Conservation (phyloP, 2,329 filamentous ascomycete species). For the Dactylellina cionopaga region DNA sequence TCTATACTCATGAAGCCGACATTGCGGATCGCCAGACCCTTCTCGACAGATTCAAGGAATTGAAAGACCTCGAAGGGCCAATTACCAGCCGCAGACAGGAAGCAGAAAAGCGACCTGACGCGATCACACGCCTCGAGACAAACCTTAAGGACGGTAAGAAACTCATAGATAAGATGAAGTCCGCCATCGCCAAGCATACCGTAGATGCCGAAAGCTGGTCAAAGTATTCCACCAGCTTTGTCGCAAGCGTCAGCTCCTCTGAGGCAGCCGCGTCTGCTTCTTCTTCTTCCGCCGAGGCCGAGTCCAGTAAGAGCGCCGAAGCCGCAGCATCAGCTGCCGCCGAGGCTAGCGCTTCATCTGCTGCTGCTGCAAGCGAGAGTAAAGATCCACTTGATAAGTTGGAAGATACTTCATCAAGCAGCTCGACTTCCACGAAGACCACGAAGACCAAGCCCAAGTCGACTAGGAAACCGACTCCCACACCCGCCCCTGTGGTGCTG, state of each 20-base stretch:
- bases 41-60: conserved; percentile 77
- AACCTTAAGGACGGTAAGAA: conserved; percentile 76
- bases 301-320: neutral
- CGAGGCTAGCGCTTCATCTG: conserved; percentile 26
- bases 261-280: conserved; percentile 39
- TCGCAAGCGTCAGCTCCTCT: conserved; percentile 42
- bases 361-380: conserved; percentile 20
- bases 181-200: conserved; percentile 62
- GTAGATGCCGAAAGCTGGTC: conserved; percentile 28
- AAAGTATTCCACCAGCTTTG: conserved; percentile 40
- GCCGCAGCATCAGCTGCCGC: conserved; percentile 28
- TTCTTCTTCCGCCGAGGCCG: conserved; percentile 12
- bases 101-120: conserved; percentile 74
- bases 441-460: conserved; percentile 59
- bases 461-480: conserved; percentile 58
- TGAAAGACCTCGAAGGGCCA: conserved; percentile 80
- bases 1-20: conserved; percentile 79
- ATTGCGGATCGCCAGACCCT: conserved; percentile 80
- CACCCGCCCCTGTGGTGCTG: conserved; percentile 70
- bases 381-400: conserved; percentile 23
- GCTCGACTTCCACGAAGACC: conserved; percentile 59
- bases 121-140: conserved; percentile 74
- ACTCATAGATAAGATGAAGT: conserved; percentile 70
- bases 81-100: conserved; percentile 81
- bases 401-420: conserved; percentile 56